Base-by-base conservation (phyloP, 495 filamentous ascomycete species). In the Amniculicola lignicola region DNA sequence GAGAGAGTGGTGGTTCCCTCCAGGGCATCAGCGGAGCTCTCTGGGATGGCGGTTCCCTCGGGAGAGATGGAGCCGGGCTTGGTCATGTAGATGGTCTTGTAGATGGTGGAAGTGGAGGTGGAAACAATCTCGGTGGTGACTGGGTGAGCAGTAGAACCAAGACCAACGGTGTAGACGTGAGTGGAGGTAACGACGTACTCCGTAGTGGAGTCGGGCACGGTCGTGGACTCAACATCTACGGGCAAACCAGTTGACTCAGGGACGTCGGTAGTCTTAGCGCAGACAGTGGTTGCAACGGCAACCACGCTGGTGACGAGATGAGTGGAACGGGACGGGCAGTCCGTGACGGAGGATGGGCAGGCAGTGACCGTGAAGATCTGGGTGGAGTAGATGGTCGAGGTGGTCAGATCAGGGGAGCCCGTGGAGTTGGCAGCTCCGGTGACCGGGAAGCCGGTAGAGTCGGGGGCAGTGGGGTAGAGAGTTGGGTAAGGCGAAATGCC, bases 61-160 rank as follows among this genome's bases (percentile, higher is more conserved):
- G n/a, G 23, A 24, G 10, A 38, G 47, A 16, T 27, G 27, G 16
- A 29, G 11, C 2, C 40, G 24, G 60, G 37, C 39, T 41, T 47
- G 37, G 60, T 63, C 28, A 54, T 18, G 50, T 54, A 50, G 43
- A 63, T 43, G 28, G 60, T 63, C 56, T 63, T 51, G 54, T 48
- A 53, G 21, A 59, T 33, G 37, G 54, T 59, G 49, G 56, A 46
- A 16, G 44, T 55, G 2, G 41, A 47, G 35, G 60, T 63, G 25
- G 45, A 10, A 38, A 49, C 40, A 45, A 64, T 51, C 25, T 59
- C 46, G 14, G 45, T 59, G 44, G 56, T 60, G 44, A 56, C 45
- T 9, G 50, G 11, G 45, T 54, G 55, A 14, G 61, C 55, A 37
- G 33, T 49, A 2, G 45, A 43, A 39, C 62, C 57, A 45, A 40